Percentiles rank a stretch among this genome's conserved stretches.
These are phyloP conservation scores for Aspergillus ochraceoroseus DNA, from an alignment of 2,329 filamentous ascomycete genomes.

Conservation along the genomic window DNA sequence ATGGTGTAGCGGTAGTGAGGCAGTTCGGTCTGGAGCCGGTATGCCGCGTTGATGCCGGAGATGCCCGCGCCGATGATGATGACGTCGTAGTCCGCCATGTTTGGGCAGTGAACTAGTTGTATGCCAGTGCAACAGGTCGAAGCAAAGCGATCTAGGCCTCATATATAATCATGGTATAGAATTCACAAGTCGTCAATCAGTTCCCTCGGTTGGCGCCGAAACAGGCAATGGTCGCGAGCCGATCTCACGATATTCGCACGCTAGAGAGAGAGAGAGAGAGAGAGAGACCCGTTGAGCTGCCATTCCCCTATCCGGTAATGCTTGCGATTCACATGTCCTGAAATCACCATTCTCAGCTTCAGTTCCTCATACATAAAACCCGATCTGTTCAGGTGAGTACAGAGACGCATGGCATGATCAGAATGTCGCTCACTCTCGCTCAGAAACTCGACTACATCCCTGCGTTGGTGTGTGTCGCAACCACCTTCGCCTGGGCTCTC, in stretches of 20 bases:
- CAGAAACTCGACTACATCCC: conserved; percentile 35
- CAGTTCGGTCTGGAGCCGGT: conserved; percentile 59
- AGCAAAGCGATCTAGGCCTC: neutral
- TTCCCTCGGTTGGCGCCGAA: conserved; percentile 15
- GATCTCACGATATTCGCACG: too few species aligned
- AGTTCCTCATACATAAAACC: too few species aligned
- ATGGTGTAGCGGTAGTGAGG: conserved; percentile 59
- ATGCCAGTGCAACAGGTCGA: neutral
- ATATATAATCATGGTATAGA: neutral
- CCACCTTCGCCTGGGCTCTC: conserved; percentile 28
- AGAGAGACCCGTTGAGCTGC: too few species aligned
- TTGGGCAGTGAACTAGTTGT: conserved; percentile 1
- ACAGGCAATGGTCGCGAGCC: conserved; percentile 20
- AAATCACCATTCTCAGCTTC: conserved; percentile 1
- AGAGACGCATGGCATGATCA: neutral
- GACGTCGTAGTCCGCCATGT: conserved; percentile 44
- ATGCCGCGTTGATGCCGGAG: conserved; percentile 69
- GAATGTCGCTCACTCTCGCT: conserved; percentile 25
- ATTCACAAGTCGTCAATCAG: neutral
- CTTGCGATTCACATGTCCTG: conserved; percentile 9
- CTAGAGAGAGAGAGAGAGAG: too few species aligned
- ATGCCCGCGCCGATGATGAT: conserved; percentile 70
- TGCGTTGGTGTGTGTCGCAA: conserved; percentile 28
- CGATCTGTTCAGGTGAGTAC: too few species aligned
- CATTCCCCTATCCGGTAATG: too few species aligned